Base-by-base conservation (phyloP, 495 filamentous ascomycete species). In the Zalerion maritima region DNA sequence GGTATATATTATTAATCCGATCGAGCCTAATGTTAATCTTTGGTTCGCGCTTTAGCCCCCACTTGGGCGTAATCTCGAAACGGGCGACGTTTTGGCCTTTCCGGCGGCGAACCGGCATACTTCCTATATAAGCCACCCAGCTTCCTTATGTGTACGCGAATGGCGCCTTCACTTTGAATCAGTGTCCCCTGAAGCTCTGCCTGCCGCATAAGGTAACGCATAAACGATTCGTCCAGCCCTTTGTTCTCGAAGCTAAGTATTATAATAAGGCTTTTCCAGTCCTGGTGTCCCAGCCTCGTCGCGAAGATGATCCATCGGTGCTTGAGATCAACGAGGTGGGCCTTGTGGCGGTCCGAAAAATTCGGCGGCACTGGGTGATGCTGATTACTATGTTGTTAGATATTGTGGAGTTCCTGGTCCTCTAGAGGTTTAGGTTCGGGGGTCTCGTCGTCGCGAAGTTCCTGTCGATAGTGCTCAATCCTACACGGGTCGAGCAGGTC, bases 161-260 rank as follows among this genome's bases (percentile, higher is more conserved):
- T 34, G 14, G 36, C 20, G 27, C 15, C 34, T 28, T 39, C 24
- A 31, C 1, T 15, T 27, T 12, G 3, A 33, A 39, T 34, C 20
- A 31, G 19, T 18, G 26, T 39, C 18, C 30, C 28, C 24, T 21
- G 25, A 4, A 24, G 31, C 17, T 33, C 36, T 24, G 30, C 36
- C 18, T 14, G 30, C 18, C 31, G 24, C 26, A 34, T 39, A 18
- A 39, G 36, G 25, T 29, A 39, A 16, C 26, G 36, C 10, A 39
- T 20, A 24, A 40, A 40, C 20, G 32, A 6, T 35, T 40, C 31
- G 31, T 28, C 37, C 10, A 35, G 31, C 26, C 37, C 37, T 19
- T 30, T 40, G 13, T 35, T 40, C 31, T 40, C 37, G 37, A 30
- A 40, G 14, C 26, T 34, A 18, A 40, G 37, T 17, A 24, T 31